These are phyloP conservation scores for Verbascum thapsus DNA, from an alignment of 257 asterid species.

Conservation along the genomic window DNA sequence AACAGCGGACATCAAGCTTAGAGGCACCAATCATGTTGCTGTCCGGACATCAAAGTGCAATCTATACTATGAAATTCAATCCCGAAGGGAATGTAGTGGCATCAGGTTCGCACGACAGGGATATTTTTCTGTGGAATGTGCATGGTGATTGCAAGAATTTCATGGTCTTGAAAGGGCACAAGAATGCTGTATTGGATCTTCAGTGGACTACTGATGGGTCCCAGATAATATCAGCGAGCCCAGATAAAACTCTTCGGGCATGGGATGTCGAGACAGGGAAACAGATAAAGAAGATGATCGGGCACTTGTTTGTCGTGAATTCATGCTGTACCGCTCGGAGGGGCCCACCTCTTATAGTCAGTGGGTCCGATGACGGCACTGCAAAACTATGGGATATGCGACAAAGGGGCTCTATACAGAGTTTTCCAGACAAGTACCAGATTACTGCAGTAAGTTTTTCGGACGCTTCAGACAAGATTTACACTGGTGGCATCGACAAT, in stretches of 20 bases:
- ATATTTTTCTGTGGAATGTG: conserved; percentile 86
- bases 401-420: conserved; percentile 93
- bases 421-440: conserved; percentile 96
- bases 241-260: conserved; percentile 91
- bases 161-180: conserved; percentile 91
- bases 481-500: conserved; percentile 89
- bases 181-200: conserved; percentile 90
- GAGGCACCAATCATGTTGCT: conserved; percentile 93
- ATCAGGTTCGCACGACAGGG: conserved; percentile 93
- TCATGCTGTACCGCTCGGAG: conserved; percentile 92
- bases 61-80: conserved; percentile 89
- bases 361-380: conserved; percentile 98
- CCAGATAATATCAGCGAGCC: conserved; percentile 86
- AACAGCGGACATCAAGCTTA: conserved; percentile 75
- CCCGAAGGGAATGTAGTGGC: conserved; percentile 86
- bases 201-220: conserved; percentile 94
- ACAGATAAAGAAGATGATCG: conserved; percentile 93
- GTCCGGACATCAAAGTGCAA: conserved; percentile 88
- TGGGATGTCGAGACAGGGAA: conserved; percentile 96
- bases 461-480: conserved; percentile 92
- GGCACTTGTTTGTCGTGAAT: conserved; percentile 85
- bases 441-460: conserved; percentile 96
- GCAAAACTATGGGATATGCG: conserved; percentile 99
- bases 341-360: conserved; percentile 94
- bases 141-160: conserved; percentile 89